phyloP scores from a whole-genome alignment of 2,329 filamentous ascomycete species.

The Alternaria angustiovoidea region DNA sequence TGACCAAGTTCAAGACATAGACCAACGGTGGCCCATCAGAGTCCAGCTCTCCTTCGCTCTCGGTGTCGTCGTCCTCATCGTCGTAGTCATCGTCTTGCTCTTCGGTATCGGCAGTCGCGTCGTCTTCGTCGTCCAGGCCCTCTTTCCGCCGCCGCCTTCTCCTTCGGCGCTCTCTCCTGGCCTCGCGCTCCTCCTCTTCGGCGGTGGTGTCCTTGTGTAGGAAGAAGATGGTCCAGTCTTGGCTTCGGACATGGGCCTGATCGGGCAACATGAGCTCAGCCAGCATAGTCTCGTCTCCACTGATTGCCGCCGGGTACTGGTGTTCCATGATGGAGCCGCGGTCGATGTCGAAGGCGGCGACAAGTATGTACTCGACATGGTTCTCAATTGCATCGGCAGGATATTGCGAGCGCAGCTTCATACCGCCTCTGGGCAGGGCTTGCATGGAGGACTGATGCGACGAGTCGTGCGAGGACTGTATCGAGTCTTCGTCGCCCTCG shows the following conservation, averaged over 20 bases:
- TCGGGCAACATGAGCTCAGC: conserved; percentile 98
- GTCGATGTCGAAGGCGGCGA: conserved; percentile 97
- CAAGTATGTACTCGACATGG: conserved; percentile 98
- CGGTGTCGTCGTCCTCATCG: conserved; percentile 60
- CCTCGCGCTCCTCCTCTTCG: conserved; percentile 74
- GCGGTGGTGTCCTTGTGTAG: conserved; percentile 91
- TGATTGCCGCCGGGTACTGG: conserved; percentile 93
- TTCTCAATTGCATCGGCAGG: conserved; percentile 67
- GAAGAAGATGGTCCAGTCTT: conserved; percentile 99
- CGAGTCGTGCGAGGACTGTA: conserved; percentile 39
- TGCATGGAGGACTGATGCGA: conserved; percentile 27
- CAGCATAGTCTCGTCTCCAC: conserved; percentile 96
- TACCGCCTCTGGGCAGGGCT: conserved; percentile 2
- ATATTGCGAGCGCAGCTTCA: conserved; percentile 58
- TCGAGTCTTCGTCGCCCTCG: conserved; percentile 43
- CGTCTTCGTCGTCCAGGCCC: conserved; percentile 54
- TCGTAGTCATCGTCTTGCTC: conserved; percentile 49
- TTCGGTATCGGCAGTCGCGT: conserved; percentile 38
- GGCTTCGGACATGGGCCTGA: conserved; percentile 90
- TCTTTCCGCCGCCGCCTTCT: conserved; percentile 56
- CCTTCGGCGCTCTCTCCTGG: conserved; percentile 64
- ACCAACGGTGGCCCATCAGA: conserved; percentile 89
- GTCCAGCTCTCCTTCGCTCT: conserved; percentile 62
- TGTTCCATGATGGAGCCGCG: conserved; percentile 97
- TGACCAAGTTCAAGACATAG: conserved; percentile 96